Percentiles rank a stretch among this genome's conserved stretches.
Evolutionary conservation across 1,139 yeast species (phyloP).

Genomic region (Debaryomyces sp.): DNA sequence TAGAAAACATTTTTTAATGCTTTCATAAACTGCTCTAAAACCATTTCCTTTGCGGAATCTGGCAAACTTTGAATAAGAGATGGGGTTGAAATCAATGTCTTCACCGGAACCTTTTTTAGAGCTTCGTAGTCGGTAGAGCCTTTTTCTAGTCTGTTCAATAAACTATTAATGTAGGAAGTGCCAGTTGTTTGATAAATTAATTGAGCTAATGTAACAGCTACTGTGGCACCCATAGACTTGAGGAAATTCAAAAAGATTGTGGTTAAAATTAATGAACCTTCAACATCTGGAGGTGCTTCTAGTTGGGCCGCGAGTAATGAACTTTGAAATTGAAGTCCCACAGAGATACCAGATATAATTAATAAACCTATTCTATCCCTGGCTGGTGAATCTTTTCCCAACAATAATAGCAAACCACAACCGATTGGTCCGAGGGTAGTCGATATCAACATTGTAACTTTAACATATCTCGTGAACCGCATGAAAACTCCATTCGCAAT

Average conservation of each 20-base stretch:
- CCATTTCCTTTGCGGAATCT: constrained; percentile 19
- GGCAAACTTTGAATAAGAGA: constrained; percentile 30
- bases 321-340: constrained; percentile 59
- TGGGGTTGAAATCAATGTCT: constrained; percentile 32
- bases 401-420: constrained; percentile 48
- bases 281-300: constrained; percentile 50
- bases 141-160: constrained; percentile 8
- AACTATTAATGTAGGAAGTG: constrained; percentile 20
- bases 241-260: constrained; percentile 52
- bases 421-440: constrained; percentile 52
- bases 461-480: constrained; percentile 49
- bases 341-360: constrained; percentile 56
- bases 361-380: constrained; percentile 53
- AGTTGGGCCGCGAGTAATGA: constrained; percentile 55
- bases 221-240: constrained; percentile 51
- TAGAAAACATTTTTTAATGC: constrained; percentile 46
- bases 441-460: constrained; percentile 49
- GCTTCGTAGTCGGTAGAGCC: constrained; percentile 19
- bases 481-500: constrained; percentile 49
- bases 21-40: constrained; percentile 36
- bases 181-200: constrained; percentile 42
- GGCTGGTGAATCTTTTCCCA: constrained; percentile 37
- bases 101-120: constrained; percentile 21
- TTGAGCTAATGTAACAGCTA: constrained; percentile 52
- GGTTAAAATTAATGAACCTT: constrained; percentile 53